Conservation (phyloP, 345 rosid genomes). For the Moringa oleifera region DNA sequence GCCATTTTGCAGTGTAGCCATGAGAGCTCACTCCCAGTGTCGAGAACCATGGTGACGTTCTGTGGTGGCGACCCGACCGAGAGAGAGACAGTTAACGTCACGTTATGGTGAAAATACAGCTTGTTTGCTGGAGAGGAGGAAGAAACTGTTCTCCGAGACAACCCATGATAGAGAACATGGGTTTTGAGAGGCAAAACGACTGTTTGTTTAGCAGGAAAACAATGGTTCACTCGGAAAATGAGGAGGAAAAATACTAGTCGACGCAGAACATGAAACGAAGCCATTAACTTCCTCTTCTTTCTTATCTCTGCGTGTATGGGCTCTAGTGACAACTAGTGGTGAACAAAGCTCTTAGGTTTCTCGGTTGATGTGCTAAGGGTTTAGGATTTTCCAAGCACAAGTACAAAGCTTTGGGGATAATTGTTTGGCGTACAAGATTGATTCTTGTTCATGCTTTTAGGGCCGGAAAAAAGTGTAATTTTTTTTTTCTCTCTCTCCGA, state of each 20-base stretch:
- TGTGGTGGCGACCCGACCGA: conserved; percentile 68
- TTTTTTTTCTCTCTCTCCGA: no score
- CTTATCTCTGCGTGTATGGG: neutral
- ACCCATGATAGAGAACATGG: conserved; percentile 7
- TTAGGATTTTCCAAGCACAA: no score
- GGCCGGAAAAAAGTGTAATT: no score
- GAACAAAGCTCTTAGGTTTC: no score
- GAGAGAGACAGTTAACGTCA: conserved; percentile 54
- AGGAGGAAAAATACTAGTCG: conserved; percentile 23
- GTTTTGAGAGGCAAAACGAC: conserved; percentile 48
- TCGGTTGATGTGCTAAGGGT: no score
- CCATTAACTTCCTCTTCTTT: conserved; percentile 9
- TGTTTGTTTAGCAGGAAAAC: conserved; percentile 30
- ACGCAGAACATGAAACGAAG: conserved; percentile 13
- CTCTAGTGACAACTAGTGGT: no score
- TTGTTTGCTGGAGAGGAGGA: conserved; percentile 23
- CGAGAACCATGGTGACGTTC: conserved; percentile 56
- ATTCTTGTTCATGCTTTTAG: no score
- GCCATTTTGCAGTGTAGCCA: conserved; percentile 57
- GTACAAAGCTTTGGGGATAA: no score
- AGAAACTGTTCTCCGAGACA: neutral
- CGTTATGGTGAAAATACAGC: conserved; percentile 48
- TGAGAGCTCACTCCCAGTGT: conserved; percentile 77
- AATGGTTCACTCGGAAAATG: conserved; percentile 21
- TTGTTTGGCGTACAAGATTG: no score